These are phyloP conservation scores for Cordyceps javanica DNA, from an alignment of 2,329 filamentous ascomycete genomes.

Conservation along the genomic window DNA sequence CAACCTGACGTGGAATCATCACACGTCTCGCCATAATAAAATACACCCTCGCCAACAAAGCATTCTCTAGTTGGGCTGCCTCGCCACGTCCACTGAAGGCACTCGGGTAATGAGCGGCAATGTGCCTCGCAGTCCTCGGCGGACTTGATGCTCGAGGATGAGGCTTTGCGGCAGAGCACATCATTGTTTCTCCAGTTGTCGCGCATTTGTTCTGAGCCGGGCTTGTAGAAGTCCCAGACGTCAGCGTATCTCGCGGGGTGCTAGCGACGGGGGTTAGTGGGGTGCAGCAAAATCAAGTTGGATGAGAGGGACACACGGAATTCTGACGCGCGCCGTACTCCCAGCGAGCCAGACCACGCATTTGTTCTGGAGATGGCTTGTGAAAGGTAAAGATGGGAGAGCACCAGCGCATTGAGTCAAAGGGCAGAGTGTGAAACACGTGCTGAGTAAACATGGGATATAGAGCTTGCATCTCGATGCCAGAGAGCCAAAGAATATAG, in stretches of 20 bases:
- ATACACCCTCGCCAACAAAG: not conserved
- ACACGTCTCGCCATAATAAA: constrained; percentile 3
- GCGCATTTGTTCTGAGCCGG: not conserved
- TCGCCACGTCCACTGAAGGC: constrained; percentile 7
- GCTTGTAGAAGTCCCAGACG: constrained; percentile 11
- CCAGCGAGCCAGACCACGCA: constrained; percentile 13
- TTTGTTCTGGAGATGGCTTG: constrained; percentile 12
- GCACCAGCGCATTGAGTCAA: constrained; percentile 14
- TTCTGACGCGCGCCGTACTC: constrained; percentile 12
- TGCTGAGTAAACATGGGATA: constrained; percentile 16
- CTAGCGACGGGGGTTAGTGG: constrained; percentile 16
- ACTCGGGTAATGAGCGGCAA: not conserved
- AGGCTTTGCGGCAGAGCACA: not conserved
- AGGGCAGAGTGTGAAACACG: constrained; percentile 6
- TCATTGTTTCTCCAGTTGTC: constrained; percentile 14
- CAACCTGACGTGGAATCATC: not conserved
- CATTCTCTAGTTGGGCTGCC: constrained; percentile 1
- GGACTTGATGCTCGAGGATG: not conserved
- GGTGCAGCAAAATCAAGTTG: not conserved
- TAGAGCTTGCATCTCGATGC: constrained; percentile 12
- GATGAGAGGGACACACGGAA: not conserved
- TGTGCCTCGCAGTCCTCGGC: constrained; percentile 2
- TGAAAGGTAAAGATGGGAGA: constrained; percentile 15
- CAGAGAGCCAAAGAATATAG: constrained; percentile 6
- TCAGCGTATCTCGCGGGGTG: constrained; percentile 7